These are phyloP conservation scores for Alternaria novae-zelandiae DNA, from an alignment of 2,329 filamentous ascomycete genomes.

Conservation along the genomic window DNA sequence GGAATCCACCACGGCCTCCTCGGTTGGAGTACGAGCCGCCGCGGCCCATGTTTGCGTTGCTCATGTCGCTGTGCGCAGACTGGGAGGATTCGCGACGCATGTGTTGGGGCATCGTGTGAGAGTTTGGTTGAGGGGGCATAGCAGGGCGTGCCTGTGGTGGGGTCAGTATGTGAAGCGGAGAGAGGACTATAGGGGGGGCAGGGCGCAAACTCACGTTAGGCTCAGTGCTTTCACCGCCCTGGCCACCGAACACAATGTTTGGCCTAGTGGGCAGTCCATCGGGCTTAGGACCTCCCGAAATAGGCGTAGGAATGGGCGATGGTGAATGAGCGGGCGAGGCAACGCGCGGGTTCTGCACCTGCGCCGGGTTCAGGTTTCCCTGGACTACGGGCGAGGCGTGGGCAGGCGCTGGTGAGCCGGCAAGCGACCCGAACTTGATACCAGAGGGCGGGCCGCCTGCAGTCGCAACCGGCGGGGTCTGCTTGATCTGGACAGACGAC, in stretches of 20 bases:
- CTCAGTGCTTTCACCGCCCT: conserved; percentile 72
- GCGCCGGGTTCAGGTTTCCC: conserved; percentile 61
- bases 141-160: conserved; percentile 70
- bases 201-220: conserved; percentile 67
- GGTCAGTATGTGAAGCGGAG: conserved; percentile 18
- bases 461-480: conserved; percentile 66
- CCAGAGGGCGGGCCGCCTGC: conserved; percentile 54
- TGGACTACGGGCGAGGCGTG: conserved; percentile 72
- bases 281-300: conserved; percentile 82
- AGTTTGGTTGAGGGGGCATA: conserved; percentile 56
- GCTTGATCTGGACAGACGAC: conserved; percentile 91
- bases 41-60: conserved; percentile 60
- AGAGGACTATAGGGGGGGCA: not conserved
- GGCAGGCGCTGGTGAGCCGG: conserved; percentile 64
- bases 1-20: conserved; percentile 57
- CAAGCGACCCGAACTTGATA: conserved; percentile 84
- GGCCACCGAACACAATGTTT: conserved; percentile 81
- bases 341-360: conserved; percentile 69
- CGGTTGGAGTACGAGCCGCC: conserved; percentile 49
- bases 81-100: conserved; percentile 86
- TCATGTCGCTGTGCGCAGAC: conserved; percentile 77
- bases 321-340: conserved; percentile 87
- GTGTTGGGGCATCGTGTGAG: conserved; percentile 65
- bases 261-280: conserved; percentile 73
- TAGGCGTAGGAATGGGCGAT: conserved; percentile 89